phyloP scores from a whole-genome alignment of 345 rosid genomes.

The Rhodamnia argentea region DNA sequence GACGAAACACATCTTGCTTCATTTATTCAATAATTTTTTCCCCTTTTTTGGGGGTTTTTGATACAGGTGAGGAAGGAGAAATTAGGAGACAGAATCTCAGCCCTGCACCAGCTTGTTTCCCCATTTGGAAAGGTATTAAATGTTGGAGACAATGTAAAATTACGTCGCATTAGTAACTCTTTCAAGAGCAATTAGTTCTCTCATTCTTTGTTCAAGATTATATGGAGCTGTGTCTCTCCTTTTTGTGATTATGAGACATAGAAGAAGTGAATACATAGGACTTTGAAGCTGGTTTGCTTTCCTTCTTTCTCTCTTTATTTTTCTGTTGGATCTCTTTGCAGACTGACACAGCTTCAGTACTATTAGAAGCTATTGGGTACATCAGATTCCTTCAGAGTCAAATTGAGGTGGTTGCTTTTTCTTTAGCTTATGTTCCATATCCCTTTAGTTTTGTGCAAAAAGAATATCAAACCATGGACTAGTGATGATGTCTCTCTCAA shows the following conservation, averaged over 20 bases:
- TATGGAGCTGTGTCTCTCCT: background rate
- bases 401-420: conserved; percentile 66
- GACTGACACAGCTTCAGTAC: conserved; percentile 99
- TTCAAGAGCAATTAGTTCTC: background rate
- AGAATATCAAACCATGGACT: background rate
- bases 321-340: conserved; percentile 34
- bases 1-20: background rate
- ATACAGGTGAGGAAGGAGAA: conserved; percentile 85
- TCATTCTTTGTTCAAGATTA: background rate
- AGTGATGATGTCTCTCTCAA: background rate
- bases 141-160: background rate
- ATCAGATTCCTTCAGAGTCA: conserved; percentile 99
- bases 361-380: conserved; percentile 98
- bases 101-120: conserved; percentile 95
- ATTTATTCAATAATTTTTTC: background rate
- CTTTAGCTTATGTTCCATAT: background rate
- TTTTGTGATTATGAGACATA: background rate
- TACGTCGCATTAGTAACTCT: background rate
- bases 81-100: conserved; percentile 74
- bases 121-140: conserved; percentile 82
- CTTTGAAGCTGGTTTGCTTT: background rate
- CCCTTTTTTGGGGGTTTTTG: background rate
- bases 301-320: background rate
- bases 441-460: background rate
- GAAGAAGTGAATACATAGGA: background rate